Percentiles rank a stretch among this genome's conserved stretches.
Conservation (phyloP, 192 early-diverging fungal species). For the Phlyctochytrium planicorne region DNA sequence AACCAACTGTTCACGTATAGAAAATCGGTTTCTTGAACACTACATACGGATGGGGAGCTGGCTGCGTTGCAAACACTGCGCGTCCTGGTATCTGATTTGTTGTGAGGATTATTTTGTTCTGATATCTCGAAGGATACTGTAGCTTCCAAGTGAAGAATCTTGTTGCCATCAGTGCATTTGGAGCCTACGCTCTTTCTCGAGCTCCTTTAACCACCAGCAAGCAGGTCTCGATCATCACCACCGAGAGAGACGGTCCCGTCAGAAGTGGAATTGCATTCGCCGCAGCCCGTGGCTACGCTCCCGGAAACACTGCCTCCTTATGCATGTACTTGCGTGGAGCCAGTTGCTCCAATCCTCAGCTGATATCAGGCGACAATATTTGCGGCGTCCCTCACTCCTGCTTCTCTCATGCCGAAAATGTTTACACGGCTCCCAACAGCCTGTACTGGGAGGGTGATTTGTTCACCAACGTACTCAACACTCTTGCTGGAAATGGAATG, state of each 20-base stretch:
- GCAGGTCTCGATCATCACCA: not conserved
- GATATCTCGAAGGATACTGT: no score
- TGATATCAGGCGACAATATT: not conserved
- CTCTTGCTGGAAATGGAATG: not conserved
- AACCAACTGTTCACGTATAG: no score
- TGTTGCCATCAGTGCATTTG: not conserved
- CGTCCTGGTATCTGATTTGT: no score
- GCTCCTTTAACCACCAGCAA: not conserved
- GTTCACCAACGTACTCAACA: not conserved
- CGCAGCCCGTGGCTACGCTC: not conserved
- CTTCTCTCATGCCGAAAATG: not conserved
- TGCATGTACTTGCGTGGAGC: not conserved
- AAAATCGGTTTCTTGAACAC: not conserved
- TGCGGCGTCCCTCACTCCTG: not conserved
- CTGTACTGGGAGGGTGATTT: not conserved
- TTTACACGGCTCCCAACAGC: not conserved
- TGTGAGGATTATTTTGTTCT: no score
- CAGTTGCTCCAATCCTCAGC: not conserved
- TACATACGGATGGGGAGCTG: not conserved
- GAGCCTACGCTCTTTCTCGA: not conserved
- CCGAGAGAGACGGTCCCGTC: not conserved
- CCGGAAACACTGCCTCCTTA: not conserved
- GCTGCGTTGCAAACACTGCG: not conserved
- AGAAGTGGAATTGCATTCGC: not conserved
- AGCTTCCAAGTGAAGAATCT: not conserved